Conservation (phyloP, 257 asterid genomes). For the Jacaranda copaia region DNA sequence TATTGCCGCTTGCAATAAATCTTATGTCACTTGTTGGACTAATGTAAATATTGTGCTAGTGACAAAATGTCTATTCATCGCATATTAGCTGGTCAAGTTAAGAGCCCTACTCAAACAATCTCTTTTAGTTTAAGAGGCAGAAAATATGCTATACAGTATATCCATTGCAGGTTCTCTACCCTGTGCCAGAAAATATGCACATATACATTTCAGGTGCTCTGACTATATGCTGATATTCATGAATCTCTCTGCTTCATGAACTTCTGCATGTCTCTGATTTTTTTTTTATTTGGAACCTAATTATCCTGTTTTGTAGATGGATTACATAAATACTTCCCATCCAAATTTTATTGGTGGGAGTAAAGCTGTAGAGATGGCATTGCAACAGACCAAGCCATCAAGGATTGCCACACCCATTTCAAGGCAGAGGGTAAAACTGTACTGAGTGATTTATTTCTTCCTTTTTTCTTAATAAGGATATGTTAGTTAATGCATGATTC, state of each 20-base stretch:
- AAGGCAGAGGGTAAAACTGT: conserved; percentile 41
- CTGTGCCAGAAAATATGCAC: too few species aligned
- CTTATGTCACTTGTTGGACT: not conserved
- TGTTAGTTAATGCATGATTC: conserved; percentile 28
- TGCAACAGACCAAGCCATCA: conserved; percentile 56
- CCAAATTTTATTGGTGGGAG: conserved; percentile 76
- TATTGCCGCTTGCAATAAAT: too few species aligned
- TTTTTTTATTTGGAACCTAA: conserved; percentile 15
- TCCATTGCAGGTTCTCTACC: too few species aligned
- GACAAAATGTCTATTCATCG: not conserved
- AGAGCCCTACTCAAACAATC: too few species aligned
- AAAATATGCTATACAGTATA: too few species aligned
- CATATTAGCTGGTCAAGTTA: not conserved
- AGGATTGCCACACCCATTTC: conserved; percentile 43
- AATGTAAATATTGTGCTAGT: too few species aligned
- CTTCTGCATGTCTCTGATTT: conserved; percentile 1
- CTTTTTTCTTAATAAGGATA: conserved; percentile 16
- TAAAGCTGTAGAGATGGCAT: conserved; percentile 63
- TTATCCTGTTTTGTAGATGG: conserved; percentile 50
- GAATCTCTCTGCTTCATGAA: conserved; percentile 8
- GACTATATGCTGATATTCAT: not conserved
- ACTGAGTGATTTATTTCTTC: not conserved
- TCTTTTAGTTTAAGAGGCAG: too few species aligned
- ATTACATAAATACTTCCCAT: conserved; percentile 73
- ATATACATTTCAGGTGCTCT: too few species aligned